These are phyloP conservation scores for Macrolepiota dolichaula DNA, from an alignment of 768 basidiomycete genomes.

Conservation along the genomic window DNA sequence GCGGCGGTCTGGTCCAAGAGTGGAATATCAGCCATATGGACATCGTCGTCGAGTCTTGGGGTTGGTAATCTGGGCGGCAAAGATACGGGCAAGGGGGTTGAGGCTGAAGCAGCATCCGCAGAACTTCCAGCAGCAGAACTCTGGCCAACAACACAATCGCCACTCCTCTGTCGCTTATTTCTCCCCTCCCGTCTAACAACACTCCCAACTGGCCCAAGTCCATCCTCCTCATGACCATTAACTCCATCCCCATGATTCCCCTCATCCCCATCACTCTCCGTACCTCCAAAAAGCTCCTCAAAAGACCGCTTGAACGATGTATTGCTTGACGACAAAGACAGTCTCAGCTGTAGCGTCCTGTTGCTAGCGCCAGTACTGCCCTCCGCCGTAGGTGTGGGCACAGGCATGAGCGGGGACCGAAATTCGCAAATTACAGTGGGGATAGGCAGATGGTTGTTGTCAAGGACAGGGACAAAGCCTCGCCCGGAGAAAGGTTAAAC, in stretches of 20 bases:
- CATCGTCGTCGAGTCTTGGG: slow-evolving; percentile 9
- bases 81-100: neutral
- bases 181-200: neutral
- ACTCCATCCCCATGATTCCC: neutral
- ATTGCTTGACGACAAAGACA: neutral
- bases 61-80: slow-evolving; percentile 9
- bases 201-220: neutral
- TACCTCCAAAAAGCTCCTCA: slow-evolving; percentile 8
- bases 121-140: neutral
- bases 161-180: slow-evolving; percentile 9
- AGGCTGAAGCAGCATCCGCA: neutral
- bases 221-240: neutral
- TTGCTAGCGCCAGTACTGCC: neutral
- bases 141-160: neutral
- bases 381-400: slow-evolving; percentile 1
- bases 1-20: neutral
- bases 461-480: neutral
- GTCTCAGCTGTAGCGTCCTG: slow-evolving; percentile 4
- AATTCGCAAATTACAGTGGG: too few relatives aligned
- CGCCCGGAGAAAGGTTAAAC: too few relatives aligned
- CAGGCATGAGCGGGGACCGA: too few relatives aligned
- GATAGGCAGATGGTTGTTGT: neutral
- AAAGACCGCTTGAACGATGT: slow-evolving; percentile 10
- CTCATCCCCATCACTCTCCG: neutral
- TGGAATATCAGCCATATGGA: slow-evolving; percentile 12